Percentiles rank a stretch among this genome's conserved stretches.
Evolutionary conservation across 257 asterid genomes (phyloP).

Genomic region (Primulina eburnea): DNA sequence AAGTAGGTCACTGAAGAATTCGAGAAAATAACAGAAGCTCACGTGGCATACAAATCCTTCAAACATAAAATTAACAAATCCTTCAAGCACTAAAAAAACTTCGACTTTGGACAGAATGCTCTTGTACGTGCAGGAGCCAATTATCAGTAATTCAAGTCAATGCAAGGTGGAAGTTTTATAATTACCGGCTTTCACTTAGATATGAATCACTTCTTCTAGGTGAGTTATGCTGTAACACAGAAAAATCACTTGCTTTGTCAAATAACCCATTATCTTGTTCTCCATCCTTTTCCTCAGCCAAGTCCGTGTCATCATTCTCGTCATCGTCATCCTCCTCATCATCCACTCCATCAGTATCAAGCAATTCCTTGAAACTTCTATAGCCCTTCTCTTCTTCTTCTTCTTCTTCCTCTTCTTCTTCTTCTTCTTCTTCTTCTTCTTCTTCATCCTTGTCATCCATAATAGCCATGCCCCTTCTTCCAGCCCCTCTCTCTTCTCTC

Average conservation of each 20-base stretch:
- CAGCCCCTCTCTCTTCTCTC: not conserved
- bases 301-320: slow-evolving; percentile 31
- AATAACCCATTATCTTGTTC: slow-evolving; percentile 20
- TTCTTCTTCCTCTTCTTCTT: not conserved
- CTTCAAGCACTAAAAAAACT: slow-evolving; percentile 3
- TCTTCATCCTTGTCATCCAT: slow-evolving; percentile 51
- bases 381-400: slow-evolving; percentile 41
- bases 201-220: slow-evolving; percentile 49
- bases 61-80: slow-evolving; percentile 10
- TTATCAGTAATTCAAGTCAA: not conserved
- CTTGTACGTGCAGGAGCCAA: not conserved
- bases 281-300: slow-evolving; percentile 26
- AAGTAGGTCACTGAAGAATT: not conserved
- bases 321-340: slow-evolving; percentile 40
- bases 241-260: slow-evolving; percentile 26
- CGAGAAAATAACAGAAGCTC: not conserved
- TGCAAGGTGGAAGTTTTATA: slow-evolving; percentile 4
- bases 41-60: slow-evolving; percentile 9
- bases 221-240: slow-evolving; percentile 34
- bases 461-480: slow-evolving; percentile 30
- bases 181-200: slow-evolving; percentile 86
- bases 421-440: slow-evolving; percentile 30
- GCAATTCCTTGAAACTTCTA: slow-evolving; percentile 51
- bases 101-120: not conserved
- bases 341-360: slow-evolving; percentile 57